phyloP scores from a whole-genome alignment of 1,284 basidiomycete species.

The Tylopilus sp. region DNA sequence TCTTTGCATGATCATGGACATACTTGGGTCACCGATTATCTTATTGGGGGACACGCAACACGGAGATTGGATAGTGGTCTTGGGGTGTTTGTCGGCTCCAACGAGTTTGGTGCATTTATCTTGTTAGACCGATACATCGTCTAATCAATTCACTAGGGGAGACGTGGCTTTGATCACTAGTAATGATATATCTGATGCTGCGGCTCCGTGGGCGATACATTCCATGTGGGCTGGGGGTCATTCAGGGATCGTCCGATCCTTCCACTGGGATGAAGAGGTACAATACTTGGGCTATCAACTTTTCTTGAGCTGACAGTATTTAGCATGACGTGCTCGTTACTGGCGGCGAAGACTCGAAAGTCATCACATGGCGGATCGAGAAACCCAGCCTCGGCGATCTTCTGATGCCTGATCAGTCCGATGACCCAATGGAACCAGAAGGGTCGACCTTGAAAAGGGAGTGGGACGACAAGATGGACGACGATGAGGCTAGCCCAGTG shows the following conservation, averaged over 20 bases:
- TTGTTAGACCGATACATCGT: background rate
- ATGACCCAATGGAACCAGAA: conserved; percentile 14
- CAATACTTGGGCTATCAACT: conserved; percentile 10
- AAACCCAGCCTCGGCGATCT: background rate
- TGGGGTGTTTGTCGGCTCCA: conserved; percentile 56
- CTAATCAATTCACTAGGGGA: conserved; percentile 42
- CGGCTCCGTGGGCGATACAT: conserved; percentile 47
- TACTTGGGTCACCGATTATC: conserved; percentile 63
- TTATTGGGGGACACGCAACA: conserved; percentile 44
- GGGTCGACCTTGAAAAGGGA: conserved; percentile 22
- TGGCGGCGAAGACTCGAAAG: conserved; percentile 60
- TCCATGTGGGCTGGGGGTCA: conserved; percentile 52
- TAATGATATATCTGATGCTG: conserved; percentile 34
- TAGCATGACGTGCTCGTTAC: conserved; percentile 51
- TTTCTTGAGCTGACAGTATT: conserved; percentile 5
- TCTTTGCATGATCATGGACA: conserved; percentile 44
- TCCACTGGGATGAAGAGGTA: conserved; percentile 55
- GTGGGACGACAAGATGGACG: conserved; percentile 21
- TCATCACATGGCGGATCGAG: conserved; percentile 47
- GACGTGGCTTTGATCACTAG: conserved; percentile 54
- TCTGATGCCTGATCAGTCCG: conserved; percentile 1
- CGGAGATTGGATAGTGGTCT: conserved; percentile 27
- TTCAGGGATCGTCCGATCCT: conserved; percentile 53
- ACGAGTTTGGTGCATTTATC: conserved; percentile 44
- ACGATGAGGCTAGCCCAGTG: conserved; percentile 11